Percentiles rank a stretch among this genome's conserved stretches.
Evolutionary conservation across 768 basidiomycete species (phyloP).

Genomic region (Punctularia strigosozonata): DNA sequence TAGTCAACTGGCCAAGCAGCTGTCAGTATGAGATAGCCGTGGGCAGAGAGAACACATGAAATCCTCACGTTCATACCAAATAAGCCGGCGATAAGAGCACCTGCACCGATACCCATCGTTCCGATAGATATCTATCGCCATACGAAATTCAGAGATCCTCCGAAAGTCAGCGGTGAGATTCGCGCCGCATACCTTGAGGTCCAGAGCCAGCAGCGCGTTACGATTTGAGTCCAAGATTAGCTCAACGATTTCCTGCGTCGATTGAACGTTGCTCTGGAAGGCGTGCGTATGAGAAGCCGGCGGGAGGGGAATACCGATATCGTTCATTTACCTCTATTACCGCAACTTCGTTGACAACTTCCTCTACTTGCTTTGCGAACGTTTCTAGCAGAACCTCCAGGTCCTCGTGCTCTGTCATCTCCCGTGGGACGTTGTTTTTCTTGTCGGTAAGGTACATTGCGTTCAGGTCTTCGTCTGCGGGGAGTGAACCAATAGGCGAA

Average conservation of each 20-base stretch:
- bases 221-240: slow-evolving; percentile 93
- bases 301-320: background rate
- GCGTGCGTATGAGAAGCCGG: background rate
- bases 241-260: slow-evolving; percentile 97
- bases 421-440: slow-evolving; percentile 47
- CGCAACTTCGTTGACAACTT: slow-evolving; percentile 89
- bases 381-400: slow-evolving; percentile 89
- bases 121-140: slow-evolving; percentile 76
- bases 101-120: slow-evolving; percentile 86
- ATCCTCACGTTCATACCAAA: slow-evolving; percentile 94
- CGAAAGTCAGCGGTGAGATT: too few relatives aligned
- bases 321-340: slow-evolving; percentile 54
- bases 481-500: background rate
- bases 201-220: slow-evolving; percentile 82
- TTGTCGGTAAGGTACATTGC: slow-evolving; percentile 94
- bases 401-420: slow-evolving; percentile 78
- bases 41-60: slow-evolving; percentile 4
- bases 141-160: too few relatives aligned
- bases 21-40: slow-evolving; percentile 4
- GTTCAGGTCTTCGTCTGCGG: slow-evolving; percentile 79
- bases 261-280: slow-evolving; percentile 77
- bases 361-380: slow-evolving; percentile 93
- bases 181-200: slow-evolving; percentile 69
- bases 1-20: slow-evolving; percentile 42
- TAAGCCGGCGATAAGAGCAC: slow-evolving; percentile 80